phyloP scores from a whole-genome alignment of 257 asterid species.

The Solanum tarapatanum region DNA sequence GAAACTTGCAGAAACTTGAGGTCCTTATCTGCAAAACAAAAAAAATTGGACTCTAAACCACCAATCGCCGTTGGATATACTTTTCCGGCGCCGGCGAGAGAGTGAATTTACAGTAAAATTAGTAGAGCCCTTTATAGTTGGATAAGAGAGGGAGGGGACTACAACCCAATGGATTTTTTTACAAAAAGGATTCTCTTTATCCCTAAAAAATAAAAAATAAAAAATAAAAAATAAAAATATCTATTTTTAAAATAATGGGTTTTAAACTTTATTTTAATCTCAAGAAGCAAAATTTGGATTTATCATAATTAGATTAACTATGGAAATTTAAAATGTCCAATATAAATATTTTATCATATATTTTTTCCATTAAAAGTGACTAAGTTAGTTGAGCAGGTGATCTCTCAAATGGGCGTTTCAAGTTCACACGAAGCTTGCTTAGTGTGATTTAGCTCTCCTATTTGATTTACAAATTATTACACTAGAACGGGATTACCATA shows the following conservation, averaged over 20 bases:
- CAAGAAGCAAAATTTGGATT: neutral
- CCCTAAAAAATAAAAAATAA: neutral
- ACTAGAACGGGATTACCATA: neutral
- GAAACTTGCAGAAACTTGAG: neutral
- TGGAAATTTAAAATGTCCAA: too few relatives aligned
- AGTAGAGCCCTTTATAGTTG: neutral
- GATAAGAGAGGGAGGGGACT: neutral
- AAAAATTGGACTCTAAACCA: neutral
- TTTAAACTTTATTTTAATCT: neutral
- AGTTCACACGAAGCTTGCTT: fast-evolving
- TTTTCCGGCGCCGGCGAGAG: neutral
- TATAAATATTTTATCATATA: too few relatives aligned
- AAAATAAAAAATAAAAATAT: neutral
- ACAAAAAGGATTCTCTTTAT: neutral
- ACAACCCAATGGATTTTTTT: neutral
- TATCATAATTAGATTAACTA: neutral
- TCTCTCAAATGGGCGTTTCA: neutral
- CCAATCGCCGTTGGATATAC: neutral
- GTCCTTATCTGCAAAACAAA: neutral
- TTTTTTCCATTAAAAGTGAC: too few relatives aligned
- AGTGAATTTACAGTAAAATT: neutral
- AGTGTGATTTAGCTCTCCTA: too few relatives aligned
- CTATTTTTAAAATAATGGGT: neutral
- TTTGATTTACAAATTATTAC: too few relatives aligned
- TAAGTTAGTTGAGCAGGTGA: neutral